phyloP scores from a whole-genome alignment of 2,329 filamentous ascomycete species.

The Ophiostoma perfectum region DNA sequence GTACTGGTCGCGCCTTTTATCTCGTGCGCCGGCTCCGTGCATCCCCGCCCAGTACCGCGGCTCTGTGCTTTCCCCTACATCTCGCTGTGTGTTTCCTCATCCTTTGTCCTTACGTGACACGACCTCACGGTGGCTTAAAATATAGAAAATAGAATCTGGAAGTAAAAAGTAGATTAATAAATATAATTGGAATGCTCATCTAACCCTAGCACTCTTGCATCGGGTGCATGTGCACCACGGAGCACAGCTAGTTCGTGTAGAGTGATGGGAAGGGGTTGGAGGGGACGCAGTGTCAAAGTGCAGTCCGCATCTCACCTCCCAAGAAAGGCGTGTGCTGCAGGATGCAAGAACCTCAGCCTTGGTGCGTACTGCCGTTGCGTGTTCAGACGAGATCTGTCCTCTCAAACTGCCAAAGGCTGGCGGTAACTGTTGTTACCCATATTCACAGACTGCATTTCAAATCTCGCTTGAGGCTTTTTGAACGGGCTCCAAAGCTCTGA shows the following conservation, averaged over 20 bases:
- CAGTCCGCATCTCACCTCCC: neutral
- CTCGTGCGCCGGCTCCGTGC: neutral
- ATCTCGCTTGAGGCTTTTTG: too few species aligned
- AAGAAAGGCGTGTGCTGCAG: neutral
- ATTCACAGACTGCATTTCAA: too few species aligned
- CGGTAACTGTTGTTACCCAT: too few species aligned
- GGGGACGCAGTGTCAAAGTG: neutral
- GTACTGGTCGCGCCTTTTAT: neutral
- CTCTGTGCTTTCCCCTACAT: neutral
- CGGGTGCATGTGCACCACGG: too few species aligned
- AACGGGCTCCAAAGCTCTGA: too few species aligned
- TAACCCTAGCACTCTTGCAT: too few species aligned
- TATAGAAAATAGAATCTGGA: too few species aligned
- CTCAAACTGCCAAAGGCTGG: neutral
- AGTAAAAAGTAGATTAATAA: neutral
- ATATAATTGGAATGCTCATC: too few species aligned
- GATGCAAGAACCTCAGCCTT: neutral
- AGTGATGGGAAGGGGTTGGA: too few species aligned
- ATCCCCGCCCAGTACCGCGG: neutral
- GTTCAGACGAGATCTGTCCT: neutral
- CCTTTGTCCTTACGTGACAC: slow-evolving; percentile 13
- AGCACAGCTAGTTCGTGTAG: too few species aligned
- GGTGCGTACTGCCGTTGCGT: neutral
- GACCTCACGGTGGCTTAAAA: too few species aligned
- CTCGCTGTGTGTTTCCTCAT: slow-evolving; percentile 12